Evolutionary conservation across 129 eudicot genomes (phyloP).

Genomic region (Lonicera japonica): DNA sequence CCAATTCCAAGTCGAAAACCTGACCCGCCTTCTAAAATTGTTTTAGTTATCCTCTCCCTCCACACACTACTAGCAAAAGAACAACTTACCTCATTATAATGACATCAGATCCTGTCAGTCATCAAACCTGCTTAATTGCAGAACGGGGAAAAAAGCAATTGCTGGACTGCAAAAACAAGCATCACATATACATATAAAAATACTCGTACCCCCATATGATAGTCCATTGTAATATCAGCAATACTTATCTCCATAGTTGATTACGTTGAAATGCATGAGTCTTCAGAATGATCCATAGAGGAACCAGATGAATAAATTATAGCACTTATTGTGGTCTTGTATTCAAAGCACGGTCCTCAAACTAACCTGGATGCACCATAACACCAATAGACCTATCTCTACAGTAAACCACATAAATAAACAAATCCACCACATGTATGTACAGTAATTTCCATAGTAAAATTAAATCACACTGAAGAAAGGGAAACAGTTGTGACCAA

Average conservation of each 20-base stretch:
- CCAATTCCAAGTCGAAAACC: too few species aligned
- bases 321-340: too few species aligned
- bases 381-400: constrained; percentile 6
- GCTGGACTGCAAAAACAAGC: background rate
- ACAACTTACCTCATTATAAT: background rate
- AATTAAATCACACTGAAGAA: background rate
- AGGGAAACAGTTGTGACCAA: constrained; percentile 11
- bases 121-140: constrained; percentile 4
- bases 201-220: background rate
- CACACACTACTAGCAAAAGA: background rate
- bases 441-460: background rate
- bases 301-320: background rate
- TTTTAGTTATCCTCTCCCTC: background rate
- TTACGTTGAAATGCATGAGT: background rate
- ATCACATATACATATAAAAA: background rate
- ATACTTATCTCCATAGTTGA: background rate
- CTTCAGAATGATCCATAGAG: background rate
- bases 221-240: background rate
- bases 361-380: constrained; percentile 11
- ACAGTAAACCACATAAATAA: background rate
- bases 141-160: constrained; percentile 1
- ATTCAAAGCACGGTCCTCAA: background rate
- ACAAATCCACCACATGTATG: background rate
- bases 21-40: too few species aligned
- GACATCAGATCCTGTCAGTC: background rate